phyloP scores from a whole-genome alignment of 2,329 filamentous ascomycete species.

The Neurospora sp. region DNA sequence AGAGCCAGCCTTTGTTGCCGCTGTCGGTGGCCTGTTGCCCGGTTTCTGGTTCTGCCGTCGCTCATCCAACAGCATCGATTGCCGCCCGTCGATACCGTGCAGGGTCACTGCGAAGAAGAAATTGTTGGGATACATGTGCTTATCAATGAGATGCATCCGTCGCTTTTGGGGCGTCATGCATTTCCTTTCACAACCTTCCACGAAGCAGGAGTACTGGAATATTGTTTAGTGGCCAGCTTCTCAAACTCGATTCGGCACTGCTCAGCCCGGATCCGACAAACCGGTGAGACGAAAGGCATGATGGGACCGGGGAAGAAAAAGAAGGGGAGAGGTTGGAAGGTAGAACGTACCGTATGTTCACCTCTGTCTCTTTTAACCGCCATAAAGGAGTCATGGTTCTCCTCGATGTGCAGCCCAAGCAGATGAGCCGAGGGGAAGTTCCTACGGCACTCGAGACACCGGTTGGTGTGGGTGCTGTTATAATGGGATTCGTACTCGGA shows the following conservation, averaged over 20 bases:
- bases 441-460: constrained; percentile 72
- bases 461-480: constrained; percentile 66
- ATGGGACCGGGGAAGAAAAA: neutral
- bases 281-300: neutral
- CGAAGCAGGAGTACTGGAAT: constrained; percentile 71
- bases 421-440: constrained; percentile 84
- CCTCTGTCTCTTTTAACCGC: constrained; percentile 65
- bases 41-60: constrained; percentile 6
- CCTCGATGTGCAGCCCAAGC: constrained; percentile 75
- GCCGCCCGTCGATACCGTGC: constrained; percentile 77
- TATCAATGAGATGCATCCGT: constrained; percentile 81
- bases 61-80: constrained; percentile 62
- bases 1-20: neutral
- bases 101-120: constrained; percentile 85
- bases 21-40: constrained; percentile 3
- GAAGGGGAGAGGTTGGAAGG: neutral
- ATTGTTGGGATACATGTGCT: constrained; percentile 81
- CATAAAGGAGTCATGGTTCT: constrained; percentile 77
- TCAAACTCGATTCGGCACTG: neutral
- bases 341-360: constrained; percentile 65
- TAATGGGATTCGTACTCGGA: constrained; percentile 85
- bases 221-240: neutral
- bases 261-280: no score
- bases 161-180: constrained; percentile 79
- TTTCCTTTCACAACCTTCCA: constrained; percentile 76